These are phyloP conservation scores for Barnettozyma siamensis DNA, from an alignment of 805 yeast genomes.

Conservation along the genomic window DNA sequence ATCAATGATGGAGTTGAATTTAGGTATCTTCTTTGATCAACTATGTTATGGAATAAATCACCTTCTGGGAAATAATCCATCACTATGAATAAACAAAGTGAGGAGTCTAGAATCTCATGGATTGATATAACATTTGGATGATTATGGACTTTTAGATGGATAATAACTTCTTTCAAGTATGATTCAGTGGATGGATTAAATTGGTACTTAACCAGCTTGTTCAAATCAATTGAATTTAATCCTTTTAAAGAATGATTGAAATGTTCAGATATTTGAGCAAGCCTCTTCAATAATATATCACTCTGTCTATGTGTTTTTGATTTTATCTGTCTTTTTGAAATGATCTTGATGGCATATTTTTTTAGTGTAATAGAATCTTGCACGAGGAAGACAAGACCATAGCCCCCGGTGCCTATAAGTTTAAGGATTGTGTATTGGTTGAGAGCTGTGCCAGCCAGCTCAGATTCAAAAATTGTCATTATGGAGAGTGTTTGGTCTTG, in stretches of 20 bases:
- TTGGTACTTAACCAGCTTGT: constrained; percentile 12
- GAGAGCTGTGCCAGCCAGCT: constrained; percentile 9
- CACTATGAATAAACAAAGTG: constrained; percentile 55
- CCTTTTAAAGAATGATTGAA: constrained; percentile 5
- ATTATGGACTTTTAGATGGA: constrained; percentile 68
- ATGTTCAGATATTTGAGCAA: constrained; percentile 7
- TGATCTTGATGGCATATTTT: constrained; percentile 66
- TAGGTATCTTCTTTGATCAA: constrained; percentile 58
- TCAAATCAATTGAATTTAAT: constrained; percentile 17
- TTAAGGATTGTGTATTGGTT: constrained; percentile 16
- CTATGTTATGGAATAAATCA: constrained; percentile 81
- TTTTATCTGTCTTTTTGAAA: constrained; percentile 36
- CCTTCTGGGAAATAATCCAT: constrained; percentile 87
- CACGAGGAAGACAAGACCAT: constrained; percentile 73
- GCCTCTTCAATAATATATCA: constrained; percentile 19
- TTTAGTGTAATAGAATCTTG: constrained; percentile 44
- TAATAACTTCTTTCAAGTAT: constrained; percentile 55
- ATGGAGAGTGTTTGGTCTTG: no score
- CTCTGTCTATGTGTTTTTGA: constrained; percentile 12
- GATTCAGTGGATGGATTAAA: constrained; percentile 9
- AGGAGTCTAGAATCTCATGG: constrained; percentile 62
- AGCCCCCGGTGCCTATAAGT: constrained; percentile 71
- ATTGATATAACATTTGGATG: constrained; percentile 79
- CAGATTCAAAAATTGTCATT: background rate
- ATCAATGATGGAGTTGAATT: constrained; percentile 42